These are phyloP conservation scores for Flaveria trinervia DNA, from an alignment of 129 eudicot genomes.

Conservation along the genomic window DNA sequence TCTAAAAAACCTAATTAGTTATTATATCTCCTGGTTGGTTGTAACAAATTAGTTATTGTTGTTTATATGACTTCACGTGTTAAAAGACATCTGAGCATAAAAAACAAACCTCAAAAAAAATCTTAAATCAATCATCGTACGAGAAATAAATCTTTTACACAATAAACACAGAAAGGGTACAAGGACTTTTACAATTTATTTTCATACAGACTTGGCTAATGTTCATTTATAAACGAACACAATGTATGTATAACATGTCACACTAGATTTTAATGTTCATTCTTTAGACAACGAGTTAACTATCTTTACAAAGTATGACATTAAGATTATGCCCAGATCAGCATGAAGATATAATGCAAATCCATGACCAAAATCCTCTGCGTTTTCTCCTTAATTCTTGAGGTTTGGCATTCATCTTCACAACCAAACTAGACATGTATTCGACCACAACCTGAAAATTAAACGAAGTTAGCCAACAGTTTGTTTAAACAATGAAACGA, in stretches of 20 bases:
- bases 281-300: neutral
- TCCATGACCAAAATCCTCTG: conserved; percentile 61
- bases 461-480: conserved; percentile 22
- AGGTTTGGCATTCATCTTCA: conserved; percentile 39
- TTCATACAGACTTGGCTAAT: neutral
- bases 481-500: neutral
- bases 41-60: too few relatives aligned
- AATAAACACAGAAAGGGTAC: neutral
- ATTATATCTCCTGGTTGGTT: too few relatives aligned
- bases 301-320: neutral
- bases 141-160: neutral
- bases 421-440: conserved; percentile 67
- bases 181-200: neutral
- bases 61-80: too few relatives aligned
- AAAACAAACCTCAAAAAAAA: too few relatives aligned
- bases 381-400: conserved; percentile 41
- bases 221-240: neutral
- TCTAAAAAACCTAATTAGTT: too few relatives aligned
- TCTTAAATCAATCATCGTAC: too few relatives aligned
- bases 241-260: neutral
- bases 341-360: conserved; percentile 52
- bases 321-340: conserved; percentile 12
- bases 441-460: conserved; percentile 63
- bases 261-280: neutral
- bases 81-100: too few relatives aligned